Conservation (phyloP, 2,329 filamentous ascomycete species). For the Monosporascus sp. region DNA sequence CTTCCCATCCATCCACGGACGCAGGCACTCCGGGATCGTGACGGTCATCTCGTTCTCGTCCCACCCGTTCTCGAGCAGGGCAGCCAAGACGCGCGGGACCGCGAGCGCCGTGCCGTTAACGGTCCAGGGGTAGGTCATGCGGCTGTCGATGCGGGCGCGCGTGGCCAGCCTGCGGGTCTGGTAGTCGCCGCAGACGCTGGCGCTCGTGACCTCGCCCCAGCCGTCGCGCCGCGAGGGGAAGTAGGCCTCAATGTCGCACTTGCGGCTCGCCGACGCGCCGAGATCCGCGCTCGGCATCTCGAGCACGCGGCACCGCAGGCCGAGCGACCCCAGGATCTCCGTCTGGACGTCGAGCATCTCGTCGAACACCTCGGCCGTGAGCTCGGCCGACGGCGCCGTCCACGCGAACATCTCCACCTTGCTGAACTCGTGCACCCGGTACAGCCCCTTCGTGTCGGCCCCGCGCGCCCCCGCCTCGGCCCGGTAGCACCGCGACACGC, state of each 20-base stretch:
- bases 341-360: slow-evolving; percentile 86
- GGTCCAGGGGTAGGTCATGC: slow-evolving; percentile 72
- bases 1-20: slow-evolving; percentile 77
- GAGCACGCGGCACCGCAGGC: slow-evolving; percentile 79
- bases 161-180: slow-evolving; percentile 80
- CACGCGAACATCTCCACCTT: slow-evolving; percentile 98
- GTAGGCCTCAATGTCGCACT: slow-evolving; percentile 89
- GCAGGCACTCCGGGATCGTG: slow-evolving; percentile 69
- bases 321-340: slow-evolving; percentile 71
- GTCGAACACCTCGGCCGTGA: slow-evolving; percentile 59
- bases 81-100: slow-evolving; percentile 82
- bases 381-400: slow-evolving; percentile 54
- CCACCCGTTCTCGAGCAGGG: slow-evolving; percentile 87
- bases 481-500: slow-evolving; percentile 86
- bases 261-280: slow-evolving; percentile 79
- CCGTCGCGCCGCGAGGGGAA: slow-evolving; percentile 81
- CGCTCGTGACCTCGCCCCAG: slow-evolving; percentile 91
- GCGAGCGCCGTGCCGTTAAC: slow-evolving; percentile 92
- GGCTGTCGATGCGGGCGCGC: slow-evolving; percentile 50
- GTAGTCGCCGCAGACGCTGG: slow-evolving; percentile 91
- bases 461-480: slow-evolving; percentile 90
- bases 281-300: slow-evolving; percentile 90
- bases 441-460: slow-evolving; percentile 86
- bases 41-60: slow-evolving; percentile 63
- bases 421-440: slow-evolving; percentile 96